These are phyloP conservation scores for Alternaria sp. DNA, from an alignment of 2,329 filamentous ascomycete genomes.

Conservation along the genomic window DNA sequence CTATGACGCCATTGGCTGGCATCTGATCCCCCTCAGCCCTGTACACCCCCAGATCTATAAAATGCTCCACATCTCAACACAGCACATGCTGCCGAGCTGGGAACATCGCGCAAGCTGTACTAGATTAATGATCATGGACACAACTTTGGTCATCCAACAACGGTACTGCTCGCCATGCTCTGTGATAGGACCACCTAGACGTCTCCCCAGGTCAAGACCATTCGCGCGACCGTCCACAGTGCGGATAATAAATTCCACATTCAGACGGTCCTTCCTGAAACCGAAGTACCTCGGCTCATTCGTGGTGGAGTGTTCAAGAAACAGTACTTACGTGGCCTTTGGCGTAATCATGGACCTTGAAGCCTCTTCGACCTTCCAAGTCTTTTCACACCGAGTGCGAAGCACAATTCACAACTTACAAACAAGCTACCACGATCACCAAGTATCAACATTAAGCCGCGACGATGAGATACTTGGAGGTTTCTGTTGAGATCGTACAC, in stretches of 20 bases:
- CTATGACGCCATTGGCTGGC: conserved; percentile 10
- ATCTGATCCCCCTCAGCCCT: not conserved
- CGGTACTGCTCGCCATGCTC: not conserved
- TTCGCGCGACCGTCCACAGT: not conserved
- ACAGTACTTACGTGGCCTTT: not conserved
- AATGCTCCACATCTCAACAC: not conserved
- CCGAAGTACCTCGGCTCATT: not conserved
- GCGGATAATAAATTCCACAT: not conserved
- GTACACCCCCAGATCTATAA: not conserved
- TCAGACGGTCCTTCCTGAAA: not conserved
- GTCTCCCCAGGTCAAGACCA: not conserved
- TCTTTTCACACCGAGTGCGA: not conserved
- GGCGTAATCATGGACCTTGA: not conserved
- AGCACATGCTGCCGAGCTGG: not conserved
- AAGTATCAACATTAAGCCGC: not conserved
- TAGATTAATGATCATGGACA: not conserved
- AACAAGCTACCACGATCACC: not conserved
- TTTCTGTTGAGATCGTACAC: not conserved
- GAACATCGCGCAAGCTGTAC: not conserved
- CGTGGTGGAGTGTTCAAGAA: not conserved
- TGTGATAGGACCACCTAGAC: not conserved
- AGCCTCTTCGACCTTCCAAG: not conserved
- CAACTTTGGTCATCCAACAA: not conserved
- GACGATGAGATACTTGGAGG: not conserved
- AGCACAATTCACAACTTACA: not conserved